Evolutionary conservation across 2,329 filamentous ascomycete genomes (phyloP).

Genomic region (Lachnellula cervina): DNA sequence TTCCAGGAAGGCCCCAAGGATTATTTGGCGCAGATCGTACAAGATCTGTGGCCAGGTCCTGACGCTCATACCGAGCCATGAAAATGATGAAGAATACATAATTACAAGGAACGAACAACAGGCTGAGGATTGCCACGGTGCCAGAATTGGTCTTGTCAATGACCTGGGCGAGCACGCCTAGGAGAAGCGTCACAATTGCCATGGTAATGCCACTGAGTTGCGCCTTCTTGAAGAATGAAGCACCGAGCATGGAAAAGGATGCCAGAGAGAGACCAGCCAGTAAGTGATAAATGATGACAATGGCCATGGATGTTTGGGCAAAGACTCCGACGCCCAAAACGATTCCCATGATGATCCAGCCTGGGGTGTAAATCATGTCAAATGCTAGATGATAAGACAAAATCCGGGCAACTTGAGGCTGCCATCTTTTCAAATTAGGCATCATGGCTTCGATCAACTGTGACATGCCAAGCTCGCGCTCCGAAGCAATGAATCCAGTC

Average conservation of each 20-base stretch:
- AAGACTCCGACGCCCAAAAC: conserved; percentile 63
- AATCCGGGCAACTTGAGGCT: conserved; percentile 72
- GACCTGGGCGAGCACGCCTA: conserved; percentile 80
- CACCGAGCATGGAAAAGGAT: conserved; percentile 76
- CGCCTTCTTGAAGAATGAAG: conserved; percentile 78
- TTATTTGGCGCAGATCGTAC: conserved; percentile 56
- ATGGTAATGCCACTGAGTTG: conserved; percentile 82
- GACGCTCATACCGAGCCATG: conserved; percentile 70
- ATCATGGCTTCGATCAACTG: conserved; percentile 91
- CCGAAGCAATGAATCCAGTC: conserved; percentile 77
- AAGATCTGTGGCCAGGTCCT: conserved; percentile 57
- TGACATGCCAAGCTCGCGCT: conserved; percentile 82
- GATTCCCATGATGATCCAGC: conserved; percentile 73
- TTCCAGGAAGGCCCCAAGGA: conserved; percentile 65
- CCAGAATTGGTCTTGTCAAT: conserved; percentile 54
- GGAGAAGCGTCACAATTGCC: conserved; percentile 65
- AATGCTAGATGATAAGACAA: conserved; percentile 77
- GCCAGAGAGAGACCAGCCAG: conserved; percentile 71
- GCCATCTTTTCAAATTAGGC: conserved; percentile 68
- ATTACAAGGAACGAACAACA: conserved; percentile 83
- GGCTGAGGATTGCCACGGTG: conserved; percentile 62
- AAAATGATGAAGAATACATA: conserved; percentile 77
- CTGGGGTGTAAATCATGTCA: conserved; percentile 71
- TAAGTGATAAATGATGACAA: conserved; percentile 71
- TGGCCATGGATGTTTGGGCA: conserved; percentile 53